A percentile compares a stretch with the other conserved stretches of the same genome.
Evolutionary conservation across 2,329 filamentous ascomycete species (phyloP).

Genomic region (Aureobasidium sp.): DNA sequence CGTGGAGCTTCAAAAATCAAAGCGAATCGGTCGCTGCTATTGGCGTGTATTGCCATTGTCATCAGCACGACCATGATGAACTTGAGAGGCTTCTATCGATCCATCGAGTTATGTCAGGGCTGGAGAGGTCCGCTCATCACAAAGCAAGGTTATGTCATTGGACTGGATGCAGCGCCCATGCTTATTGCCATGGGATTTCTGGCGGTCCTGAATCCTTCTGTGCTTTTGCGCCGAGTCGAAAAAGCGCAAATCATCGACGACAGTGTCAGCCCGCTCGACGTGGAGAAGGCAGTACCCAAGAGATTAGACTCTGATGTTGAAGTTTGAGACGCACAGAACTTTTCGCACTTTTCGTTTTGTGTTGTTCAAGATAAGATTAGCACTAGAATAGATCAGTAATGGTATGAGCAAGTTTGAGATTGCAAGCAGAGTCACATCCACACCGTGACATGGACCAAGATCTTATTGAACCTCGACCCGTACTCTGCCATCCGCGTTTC

Average conservation of each 20-base stretch:
- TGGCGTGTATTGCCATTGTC: constrained; percentile 1
- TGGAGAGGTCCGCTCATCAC: constrained; percentile 4
- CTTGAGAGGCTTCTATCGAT: constrained; percentile 7
- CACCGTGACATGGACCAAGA: no score
- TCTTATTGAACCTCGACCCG: neutral
- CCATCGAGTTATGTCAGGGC: constrained; percentile 7
- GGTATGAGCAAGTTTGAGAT: neutral
- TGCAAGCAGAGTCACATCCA: neutral
- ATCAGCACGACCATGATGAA: constrained; percentile 12
- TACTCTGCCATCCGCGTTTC: neutral
- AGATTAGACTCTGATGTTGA: neutral
- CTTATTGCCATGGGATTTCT: constrained; percentile 1
- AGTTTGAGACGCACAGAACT: neutral
- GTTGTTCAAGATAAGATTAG: neutral
- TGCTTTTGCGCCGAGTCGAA: neutral
- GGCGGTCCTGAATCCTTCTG: constrained; percentile 3
- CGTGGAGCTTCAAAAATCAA: neutral
- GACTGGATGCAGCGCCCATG: constrained; percentile 4
- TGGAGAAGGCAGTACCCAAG: neutral
- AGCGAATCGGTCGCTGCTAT: neutral
- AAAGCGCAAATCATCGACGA: neutral
- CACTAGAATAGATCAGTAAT: neutral
- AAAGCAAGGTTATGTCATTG: constrained; percentile 3
- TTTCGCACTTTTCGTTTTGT: neutral
- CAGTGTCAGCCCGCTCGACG: neutral